Conservation (phyloP, 1,284 basidiomycete genomes). For the Irpex lacteus region DNA sequence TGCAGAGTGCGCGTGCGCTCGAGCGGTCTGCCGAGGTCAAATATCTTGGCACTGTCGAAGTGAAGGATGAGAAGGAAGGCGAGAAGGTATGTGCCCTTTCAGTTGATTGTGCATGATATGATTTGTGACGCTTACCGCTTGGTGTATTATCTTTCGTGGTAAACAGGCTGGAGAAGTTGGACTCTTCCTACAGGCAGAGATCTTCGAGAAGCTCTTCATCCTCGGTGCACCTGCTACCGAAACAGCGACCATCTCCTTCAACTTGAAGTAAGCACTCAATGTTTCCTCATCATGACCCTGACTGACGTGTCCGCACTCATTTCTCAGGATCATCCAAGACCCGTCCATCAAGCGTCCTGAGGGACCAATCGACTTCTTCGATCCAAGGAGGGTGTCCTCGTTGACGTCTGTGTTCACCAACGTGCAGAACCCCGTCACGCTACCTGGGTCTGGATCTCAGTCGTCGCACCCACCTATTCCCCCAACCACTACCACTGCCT, state of each 20-base stretch:
- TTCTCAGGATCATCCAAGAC: conserved; percentile 22
- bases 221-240: conserved; percentile 20
- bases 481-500: not conserved
- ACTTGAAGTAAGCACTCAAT: conserved; percentile 23
- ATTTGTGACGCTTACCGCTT: too few species aligned
- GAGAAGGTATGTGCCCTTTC: conserved; percentile 16
- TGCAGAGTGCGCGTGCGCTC: conserved; percentile 20
- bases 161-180: conserved; percentile 26
- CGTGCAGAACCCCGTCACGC: conserved; percentile 2
- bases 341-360: conserved; percentile 16
- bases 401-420: conserved; percentile 19
- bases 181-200: conserved; percentile 23
- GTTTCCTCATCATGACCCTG: not conserved
- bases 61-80: conserved; percentile 13
- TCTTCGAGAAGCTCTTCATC: conserved; percentile 22
- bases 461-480: not conserved
- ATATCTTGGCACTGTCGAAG: conserved; percentile 23
- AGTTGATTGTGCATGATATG: not conserved
- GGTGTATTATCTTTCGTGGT: too few species aligned
- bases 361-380: conserved; percentile 19
- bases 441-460: not conserved
- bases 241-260: conserved; percentile 26
- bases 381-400: conserved; percentile 22
- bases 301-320: not conserved
- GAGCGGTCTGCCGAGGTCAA: conserved; percentile 21